Evolutionary conservation across 2,329 filamentous ascomycete species (phyloP).

Genomic region (Cercospora sp.): DNA sequence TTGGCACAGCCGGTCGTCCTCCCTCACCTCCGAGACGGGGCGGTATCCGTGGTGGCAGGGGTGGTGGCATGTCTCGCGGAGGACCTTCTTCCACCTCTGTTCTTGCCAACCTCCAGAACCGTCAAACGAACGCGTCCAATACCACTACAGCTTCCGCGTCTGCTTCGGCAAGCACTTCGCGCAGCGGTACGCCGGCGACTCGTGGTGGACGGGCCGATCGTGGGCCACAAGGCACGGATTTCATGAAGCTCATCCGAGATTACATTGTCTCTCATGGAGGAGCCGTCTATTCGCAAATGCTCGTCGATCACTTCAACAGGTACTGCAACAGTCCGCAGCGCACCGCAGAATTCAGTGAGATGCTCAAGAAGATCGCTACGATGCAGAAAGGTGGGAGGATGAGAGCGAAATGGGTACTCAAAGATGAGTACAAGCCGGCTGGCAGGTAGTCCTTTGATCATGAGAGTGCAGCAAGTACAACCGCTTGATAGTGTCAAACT

Average conservation of each 20-base stretch:
- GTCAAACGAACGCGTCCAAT: constrained; percentile 40
- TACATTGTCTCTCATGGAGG: constrained; percentile 80
- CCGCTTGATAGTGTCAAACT: not conserved
- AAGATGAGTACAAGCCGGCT: constrained; percentile 52
- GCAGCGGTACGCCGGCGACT: constrained; percentile 33
- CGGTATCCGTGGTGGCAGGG: constrained; percentile 38
- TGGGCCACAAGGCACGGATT: constrained; percentile 43
- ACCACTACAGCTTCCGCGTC: constrained; percentile 29
- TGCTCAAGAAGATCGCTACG: constrained; percentile 73
- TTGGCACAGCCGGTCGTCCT: constrained; percentile 74
- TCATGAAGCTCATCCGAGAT: constrained; percentile 63
- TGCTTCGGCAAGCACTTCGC: constrained; percentile 34
- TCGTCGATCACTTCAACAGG: constrained; percentile 87
- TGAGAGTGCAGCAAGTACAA: not conserved
- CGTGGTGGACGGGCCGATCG: constrained; percentile 10
- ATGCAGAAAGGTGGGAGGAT: constrained; percentile 59
- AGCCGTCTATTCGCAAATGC: constrained; percentile 75
- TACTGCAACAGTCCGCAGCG: constrained; percentile 70
- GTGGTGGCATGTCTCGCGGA: constrained; percentile 33
- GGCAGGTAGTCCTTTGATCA: not conserved
- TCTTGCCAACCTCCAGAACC: constrained; percentile 46
- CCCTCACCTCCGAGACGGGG: constrained; percentile 55
- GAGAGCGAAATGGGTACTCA: constrained; percentile 60
- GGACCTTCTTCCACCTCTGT: constrained; percentile 45
- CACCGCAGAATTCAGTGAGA: constrained; percentile 77